Evolutionary conservation across 177 flowering plant genomes (phyloP), one percentile per base, ranked within the genome.

Genomic region (Vitis hybrid): DNA sequence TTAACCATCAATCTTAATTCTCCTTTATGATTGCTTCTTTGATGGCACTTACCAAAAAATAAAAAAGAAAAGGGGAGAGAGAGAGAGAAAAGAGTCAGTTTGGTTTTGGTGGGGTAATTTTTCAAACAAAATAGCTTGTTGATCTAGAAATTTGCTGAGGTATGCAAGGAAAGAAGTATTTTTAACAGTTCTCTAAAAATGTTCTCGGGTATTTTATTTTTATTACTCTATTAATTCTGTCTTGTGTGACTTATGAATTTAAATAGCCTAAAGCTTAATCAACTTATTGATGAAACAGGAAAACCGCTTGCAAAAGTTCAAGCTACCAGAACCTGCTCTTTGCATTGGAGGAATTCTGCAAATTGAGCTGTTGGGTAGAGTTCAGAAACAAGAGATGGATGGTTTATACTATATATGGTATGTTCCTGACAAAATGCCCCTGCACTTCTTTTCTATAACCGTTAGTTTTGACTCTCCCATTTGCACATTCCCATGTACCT

Each of bases 361-460:
- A 72, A 72, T 90, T 50, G 92, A 90, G 79, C 80, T 90, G 52
- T 30, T 84, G 76, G 93, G 91, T 17, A 83, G 91, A 61, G 81
- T 84, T 65, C 96, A 87, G 80, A 83, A 72, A 67, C 86, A 86
- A 73, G 89, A 87, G 57, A 78, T 82, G 79, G 93, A 91, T 58
- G 81, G 75, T 11, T 69, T 87, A 15, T 91, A 61, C 64, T 90
- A 91, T 58, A 78, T 89, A 72, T 87, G 88, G 88, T 83, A 11
- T 65, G 79, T 63, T 62, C 60, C 21, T 3, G 8, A 23, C 18
- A 45, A 51, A 39, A 1, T 39, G 45, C 45, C 39, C 32, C 18
- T 32, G n/a, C n/a, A 39, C 45, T 19, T 48, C 18, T 2, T 70
- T 1, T 19, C 14, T 17, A 32, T 30, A 6, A 54, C n/a, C 23